phyloP scores from a whole-genome alignment of 768 basidiomycete species.

The Boletales sp. region DNA sequence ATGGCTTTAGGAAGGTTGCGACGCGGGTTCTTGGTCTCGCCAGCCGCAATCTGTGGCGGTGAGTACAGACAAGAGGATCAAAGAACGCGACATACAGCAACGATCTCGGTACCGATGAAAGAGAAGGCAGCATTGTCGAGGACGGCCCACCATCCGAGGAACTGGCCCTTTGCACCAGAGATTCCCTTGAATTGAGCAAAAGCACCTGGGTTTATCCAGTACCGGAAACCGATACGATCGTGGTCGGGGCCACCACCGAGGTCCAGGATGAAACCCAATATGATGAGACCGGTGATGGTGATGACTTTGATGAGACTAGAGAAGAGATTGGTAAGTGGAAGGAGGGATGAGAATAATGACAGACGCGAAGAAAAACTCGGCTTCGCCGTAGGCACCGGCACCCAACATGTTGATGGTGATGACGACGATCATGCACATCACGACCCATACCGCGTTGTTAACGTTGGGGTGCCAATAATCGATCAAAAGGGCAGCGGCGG shows the following conservation, averaged over 20 bases:
- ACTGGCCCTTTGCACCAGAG: constrained; percentile 66
- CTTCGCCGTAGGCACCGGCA: constrained; percentile 78
- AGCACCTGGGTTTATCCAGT: constrained; percentile 88
- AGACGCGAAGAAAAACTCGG: constrained; percentile 82
- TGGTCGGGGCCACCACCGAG: constrained; percentile 86
- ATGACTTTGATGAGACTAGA: constrained; percentile 81
- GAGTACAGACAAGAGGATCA: neutral
- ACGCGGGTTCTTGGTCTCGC: constrained; percentile 88
- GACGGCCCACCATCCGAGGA: constrained; percentile 69
- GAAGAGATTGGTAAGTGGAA: neutral
- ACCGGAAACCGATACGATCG: constrained; percentile 57
- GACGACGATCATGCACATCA: constrained; percentile 71
- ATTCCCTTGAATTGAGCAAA: constrained; percentile 72
- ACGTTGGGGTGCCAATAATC: constrained; percentile 62
- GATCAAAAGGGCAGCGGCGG: constrained; percentile 65
- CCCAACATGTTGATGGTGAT: constrained; percentile 74
- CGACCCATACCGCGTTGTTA: constrained; percentile 74
- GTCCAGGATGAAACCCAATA: constrained; percentile 72
- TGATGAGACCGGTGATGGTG: constrained; percentile 70
- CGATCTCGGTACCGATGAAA: constrained; percentile 92
- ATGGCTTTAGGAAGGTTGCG: constrained; percentile 56
- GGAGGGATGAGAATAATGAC: neutral
- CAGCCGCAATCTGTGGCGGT: constrained; percentile 66
- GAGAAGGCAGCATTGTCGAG: constrained; percentile 90
- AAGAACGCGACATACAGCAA: constrained; percentile 56